Evolutionary conservation across 805 yeast genomes (phyloP), one percentile per base, ranked within the genome.

Genomic region (Suhomyces faveliae): DNA sequence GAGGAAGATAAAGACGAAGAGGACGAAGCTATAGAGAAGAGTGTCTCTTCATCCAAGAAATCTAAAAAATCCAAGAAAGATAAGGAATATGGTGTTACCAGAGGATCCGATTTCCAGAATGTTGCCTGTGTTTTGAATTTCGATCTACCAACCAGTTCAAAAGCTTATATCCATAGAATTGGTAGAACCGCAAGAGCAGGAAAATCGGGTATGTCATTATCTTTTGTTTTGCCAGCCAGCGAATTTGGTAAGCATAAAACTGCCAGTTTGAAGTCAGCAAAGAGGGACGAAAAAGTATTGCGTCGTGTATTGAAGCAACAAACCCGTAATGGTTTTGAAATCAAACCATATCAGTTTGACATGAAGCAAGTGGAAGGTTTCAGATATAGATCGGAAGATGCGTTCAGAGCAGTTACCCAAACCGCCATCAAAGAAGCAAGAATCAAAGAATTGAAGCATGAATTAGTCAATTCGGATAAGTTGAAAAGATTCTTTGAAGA

Each of bases 151-250:
- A 79, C 88, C 3, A 83, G 95, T 8, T 84, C 97, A 4, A 87
- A 85, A 62, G 81, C 96, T 2, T 94, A 94, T 63, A 84, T 89
- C 24, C 99, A 94, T 67, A 80, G 99, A 63, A 81, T 94, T 30
- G 99, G 99, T 44, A 83, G 99, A 73, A 94, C 99, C 4, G 99
- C 99, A 4, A 83, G 99, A 70, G 98, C 96, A 6, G 96, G 97
- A 46, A 90, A 89, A 63, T 78, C 94, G 1, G 99, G 99, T 49
- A 91, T 89, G 80, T 87, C 98, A 0, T 76, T 94, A 47, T 90
- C 97, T 13, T 94, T 92, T 71, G 94, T 91, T 15, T 89, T 92
- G 21, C 87, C 94, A 22, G 70, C 74, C 27, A 87, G 84, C 52
- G 91, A 88, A 60, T 84, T 86, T 70, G 97, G 96, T 25, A 89